phyloP scores from a whole-genome alignment of 228 moss, liverwort and hornwort genomes.

The Sphagnum fallax region DNA sequence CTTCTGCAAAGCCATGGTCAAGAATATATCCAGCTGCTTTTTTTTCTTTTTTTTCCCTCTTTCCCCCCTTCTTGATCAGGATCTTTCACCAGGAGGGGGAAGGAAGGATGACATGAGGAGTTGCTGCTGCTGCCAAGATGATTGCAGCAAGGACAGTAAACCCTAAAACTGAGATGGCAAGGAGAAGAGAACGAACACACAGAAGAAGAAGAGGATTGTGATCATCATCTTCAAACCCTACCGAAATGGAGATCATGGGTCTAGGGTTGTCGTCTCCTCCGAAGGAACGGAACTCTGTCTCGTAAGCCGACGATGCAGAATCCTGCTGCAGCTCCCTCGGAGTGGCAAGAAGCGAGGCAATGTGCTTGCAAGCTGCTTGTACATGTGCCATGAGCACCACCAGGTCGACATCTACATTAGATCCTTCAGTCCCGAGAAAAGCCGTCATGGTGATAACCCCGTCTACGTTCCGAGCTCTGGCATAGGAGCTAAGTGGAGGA shows the following conservation, averaged over 20 bases:
- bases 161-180: neutral
- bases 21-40: no score
- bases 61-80: no score
- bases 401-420: constrained; percentile 67
- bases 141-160: no score
- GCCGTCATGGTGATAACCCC: constrained; percentile 45
- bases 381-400: constrained; percentile 70
- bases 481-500: constrained; percentile 36
- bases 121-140: no score
- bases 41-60: no score
- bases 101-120: no score
- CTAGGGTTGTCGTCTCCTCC: constrained; percentile 50
- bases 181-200: neutral
- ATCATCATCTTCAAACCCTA: constrained; percentile 18
- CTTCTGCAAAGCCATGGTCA: no score
- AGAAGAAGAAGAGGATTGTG: no score
- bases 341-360: constrained; percentile 60
- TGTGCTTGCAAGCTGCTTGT: constrained; percentile 79
- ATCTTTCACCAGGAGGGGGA: no score
- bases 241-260: constrained; percentile 80
- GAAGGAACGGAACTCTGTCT: constrained; percentile 19
- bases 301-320: constrained; percentile 19
- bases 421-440: constrained; percentile 52
- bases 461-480: constrained; percentile 41
- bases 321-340: constrained; percentile 50